These are phyloP conservation scores for Arabis alpina DNA, from an alignment of 345 rosid species.

Conservation along the genomic window DNA sequence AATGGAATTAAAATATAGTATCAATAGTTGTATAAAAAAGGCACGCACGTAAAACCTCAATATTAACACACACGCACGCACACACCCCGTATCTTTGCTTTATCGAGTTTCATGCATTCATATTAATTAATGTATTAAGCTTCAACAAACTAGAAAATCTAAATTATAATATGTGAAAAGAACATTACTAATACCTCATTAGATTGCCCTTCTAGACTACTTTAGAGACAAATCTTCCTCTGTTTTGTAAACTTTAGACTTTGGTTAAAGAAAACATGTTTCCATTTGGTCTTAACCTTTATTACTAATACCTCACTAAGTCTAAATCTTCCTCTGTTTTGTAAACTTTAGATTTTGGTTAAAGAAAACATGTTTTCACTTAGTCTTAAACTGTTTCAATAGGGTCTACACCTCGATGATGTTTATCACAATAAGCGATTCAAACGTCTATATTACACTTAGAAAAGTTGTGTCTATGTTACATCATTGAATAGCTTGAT, in stretches of 20 bases:
- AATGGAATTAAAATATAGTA: slow-evolving; percentile 37
- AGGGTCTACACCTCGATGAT: too few relatives aligned
- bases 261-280: not conserved
- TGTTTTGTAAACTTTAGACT: slow-evolving; percentile 24
- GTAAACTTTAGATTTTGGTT: slow-evolving; percentile 9
- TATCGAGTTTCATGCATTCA: slow-evolving; percentile 40
- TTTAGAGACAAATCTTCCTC: slow-evolving; percentile 42
- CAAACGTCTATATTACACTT: too few relatives aligned
- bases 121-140: slow-evolving; percentile 27
- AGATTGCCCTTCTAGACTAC: slow-evolving; percentile 33
- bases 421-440: too few relatives aligned
- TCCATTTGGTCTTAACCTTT: too few relatives aligned
- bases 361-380: slow-evolving; percentile 26
- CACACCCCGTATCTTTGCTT: slow-evolving; percentile 41
- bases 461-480: too few relatives aligned
- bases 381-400: not conserved
- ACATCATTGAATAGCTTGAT: not conserved
- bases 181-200: slow-evolving; percentile 18
- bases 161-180: not conserved
- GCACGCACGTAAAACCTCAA: slow-evolving; percentile 31
- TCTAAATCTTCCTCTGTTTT: slow-evolving; percentile 40
- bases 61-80: slow-evolving; percentile 31
- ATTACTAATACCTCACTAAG: slow-evolving; percentile 21
- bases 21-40: slow-evolving; percentile 32
- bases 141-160: not conserved